Evolutionary conservation across 164 flowering plant species (phyloP).

Genomic region (Chimonanthus salicifolius): DNA sequence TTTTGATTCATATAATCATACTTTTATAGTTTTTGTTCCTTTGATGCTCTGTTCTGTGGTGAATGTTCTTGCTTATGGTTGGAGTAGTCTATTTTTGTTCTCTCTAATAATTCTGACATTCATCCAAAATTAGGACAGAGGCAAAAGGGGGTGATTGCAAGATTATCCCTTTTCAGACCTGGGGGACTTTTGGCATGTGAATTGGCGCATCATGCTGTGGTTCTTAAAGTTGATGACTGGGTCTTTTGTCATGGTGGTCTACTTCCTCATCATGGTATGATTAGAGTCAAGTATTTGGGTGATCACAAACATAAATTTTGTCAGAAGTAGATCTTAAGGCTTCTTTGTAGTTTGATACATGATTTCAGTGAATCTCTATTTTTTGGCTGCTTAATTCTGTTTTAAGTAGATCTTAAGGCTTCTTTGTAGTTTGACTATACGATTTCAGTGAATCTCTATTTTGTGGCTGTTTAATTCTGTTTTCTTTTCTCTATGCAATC

Average conservation of each 20-base stretch:
- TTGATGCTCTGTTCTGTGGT: too few relatives aligned
- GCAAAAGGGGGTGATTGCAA: conserved; percentile 82
- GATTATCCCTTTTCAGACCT: conserved; percentile 75
- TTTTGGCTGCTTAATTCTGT: too few relatives aligned
- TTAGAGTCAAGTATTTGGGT: neutral
- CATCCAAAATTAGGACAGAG: conserved; percentile 69
- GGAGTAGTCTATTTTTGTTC: neutral
- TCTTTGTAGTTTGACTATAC: neutral
- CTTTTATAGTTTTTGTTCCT: too few relatives aligned
- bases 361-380: neutral
- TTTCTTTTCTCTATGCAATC: too few relatives aligned
- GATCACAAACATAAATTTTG: too few relatives aligned
- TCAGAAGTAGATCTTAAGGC: neutral
- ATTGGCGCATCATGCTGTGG: conserved; percentile 74
- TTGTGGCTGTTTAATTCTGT: neutral
- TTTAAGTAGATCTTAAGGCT: neutral
- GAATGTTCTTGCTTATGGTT: neutral
- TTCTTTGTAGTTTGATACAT: neutral
- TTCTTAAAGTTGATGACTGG: conserved; percentile 88
- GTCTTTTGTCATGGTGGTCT: conserved; percentile 97
- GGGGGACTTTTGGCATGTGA: conserved; percentile 89
- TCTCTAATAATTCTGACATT: conserved; percentile 21
- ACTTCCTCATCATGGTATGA: conserved; percentile 94
- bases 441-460: neutral
- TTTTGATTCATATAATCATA: too few relatives aligned